Evolutionary conservation across 1,284 basidiomycete genomes (phyloP), one percentile per base, ranked within the genome.

Genomic region (Trichosporon sp.): DNA sequence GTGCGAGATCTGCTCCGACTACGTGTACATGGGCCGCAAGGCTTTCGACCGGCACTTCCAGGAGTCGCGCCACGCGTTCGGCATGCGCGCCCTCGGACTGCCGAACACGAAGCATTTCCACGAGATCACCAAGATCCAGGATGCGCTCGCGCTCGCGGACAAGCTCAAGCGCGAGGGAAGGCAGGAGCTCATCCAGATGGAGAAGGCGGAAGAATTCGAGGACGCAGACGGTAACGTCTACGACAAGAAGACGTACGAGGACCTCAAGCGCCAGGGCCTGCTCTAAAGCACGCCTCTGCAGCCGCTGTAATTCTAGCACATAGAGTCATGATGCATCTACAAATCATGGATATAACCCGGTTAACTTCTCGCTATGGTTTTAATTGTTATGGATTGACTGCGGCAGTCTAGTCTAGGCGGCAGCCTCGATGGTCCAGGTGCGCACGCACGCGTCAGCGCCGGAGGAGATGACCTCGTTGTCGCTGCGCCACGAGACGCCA

Each of bases 31-130:
- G 91, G 96, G 96, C 76, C 88, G 81, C 56, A 79, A 81, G 68
- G 82, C 80, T 4, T 84, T 83, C 66, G 82, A 84, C 72, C 78
- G 81, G 37, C 83, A 84, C 69, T 80, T 77, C 73, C 84, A 93
- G 88, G 97, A 99, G 87, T 92, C 93, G 48, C 88, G 96, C 69
- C 97, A 99, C 85, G 93, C 96, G 1, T 99, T 98, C 77, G 97
- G 96, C 37, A 98, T 99, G 94, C 91, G 95, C 54, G 96, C 97
- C 3, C 87, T 99, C 37, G 97, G 97, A 16, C 86, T 99, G 74
- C 97, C 97, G 0, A 99, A 98, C 78, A 98, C 96, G 1, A 96
- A 96, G 82, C 97, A 99, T 85, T 99, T 99, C 87, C 93, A 97
- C 79, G 96, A 98, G 83, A 98, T 99, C 74, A 99, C 96, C 21